Evolutionary conservation across 2,329 filamentous ascomycete species (phyloP), one percentile per base, ranked within the genome.

Genomic region (Penicillium sp.): DNA sequence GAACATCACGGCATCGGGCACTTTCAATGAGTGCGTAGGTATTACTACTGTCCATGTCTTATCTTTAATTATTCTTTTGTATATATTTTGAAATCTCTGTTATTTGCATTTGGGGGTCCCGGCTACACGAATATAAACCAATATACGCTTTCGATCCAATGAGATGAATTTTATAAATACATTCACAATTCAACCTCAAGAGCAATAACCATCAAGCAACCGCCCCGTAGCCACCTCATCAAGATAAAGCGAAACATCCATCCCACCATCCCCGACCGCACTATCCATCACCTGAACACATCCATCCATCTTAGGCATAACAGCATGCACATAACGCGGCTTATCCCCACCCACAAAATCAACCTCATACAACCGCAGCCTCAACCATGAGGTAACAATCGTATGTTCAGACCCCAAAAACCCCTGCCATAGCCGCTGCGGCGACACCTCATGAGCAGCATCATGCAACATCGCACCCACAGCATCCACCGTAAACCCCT

Each of bases 401-500:
- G 74, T 61, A 64, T 82, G 79, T 23, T 70, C 66, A 0, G 62
- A 56, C 0, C 80, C 81, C 7, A 80, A 55, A 53, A 81, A 82
- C 0, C 64, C 75, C 58, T 79, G 75, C 81, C 80, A 82, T 17
- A 82, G 59, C 6, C 80, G 71, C 66, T 82, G 80, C 0, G 81
- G 80, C 12, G 73, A 73, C 12, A 72, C 61, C 62, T 82, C 80
- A 54, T 76, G 69, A 3, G 77, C 77, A 10, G 72, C 70, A 49
- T 79, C 76, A 54, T 82, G 76, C 3, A 82, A 63, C 35, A 76
- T 66, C 4, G 77, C 74, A 0, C 69, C 72, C 2, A 82, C 64
- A 0, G 72, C 71, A 5, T 71, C 70, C 0, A 72, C 68, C 0
- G 73, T 77, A 57, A 80, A 80, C 1, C 25, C 63, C 4, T 63